Conservation (phyloP, 805 yeast genomes). For the Wickerhamomyces chambardii region DNA sequence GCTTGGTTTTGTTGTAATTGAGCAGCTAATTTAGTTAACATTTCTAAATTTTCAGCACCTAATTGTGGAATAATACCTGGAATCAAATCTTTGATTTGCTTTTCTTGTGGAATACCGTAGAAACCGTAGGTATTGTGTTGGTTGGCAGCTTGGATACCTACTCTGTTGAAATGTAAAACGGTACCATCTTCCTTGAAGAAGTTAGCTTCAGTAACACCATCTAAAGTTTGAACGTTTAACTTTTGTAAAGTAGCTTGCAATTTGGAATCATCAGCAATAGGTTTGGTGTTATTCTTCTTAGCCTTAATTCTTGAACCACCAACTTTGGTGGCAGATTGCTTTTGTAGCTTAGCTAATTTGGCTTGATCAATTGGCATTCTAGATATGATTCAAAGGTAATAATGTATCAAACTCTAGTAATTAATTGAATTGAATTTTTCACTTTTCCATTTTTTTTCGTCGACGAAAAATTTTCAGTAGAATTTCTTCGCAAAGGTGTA, state of each 20-base stretch:
- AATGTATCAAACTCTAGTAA: not conserved
- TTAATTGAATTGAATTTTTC: no score
- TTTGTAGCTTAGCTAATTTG: constrained; percentile 87
- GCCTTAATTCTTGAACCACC: constrained; percentile 89
- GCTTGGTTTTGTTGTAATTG: constrained; percentile 59
- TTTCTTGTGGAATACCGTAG: constrained; percentile 93
- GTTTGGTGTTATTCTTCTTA: constrained; percentile 58
- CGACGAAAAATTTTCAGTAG: not conserved
- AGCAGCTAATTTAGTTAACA: constrained; percentile 84
- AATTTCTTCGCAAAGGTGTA: constrained; percentile 1
- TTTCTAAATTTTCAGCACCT: constrained; percentile 91
- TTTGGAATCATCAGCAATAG: constrained; percentile 84
- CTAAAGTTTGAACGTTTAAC: constrained; percentile 81
- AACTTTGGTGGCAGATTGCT: constrained; percentile 74
- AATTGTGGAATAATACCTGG: constrained; percentile 94
- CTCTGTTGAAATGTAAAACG: constrained; percentile 93
- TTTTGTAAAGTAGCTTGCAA: constrained; percentile 83
- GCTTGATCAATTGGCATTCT: constrained; percentile 88
- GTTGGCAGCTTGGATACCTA: constrained; percentile 91
- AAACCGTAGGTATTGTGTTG: constrained; percentile 88
- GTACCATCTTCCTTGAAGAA: constrained; percentile 95
- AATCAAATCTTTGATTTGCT: constrained; percentile 82
- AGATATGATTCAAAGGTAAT: no score
- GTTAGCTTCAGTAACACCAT: constrained; percentile 93
- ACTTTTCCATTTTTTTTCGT: no score